Evolutionary conservation across 1,284 basidiomycete genomes (phyloP), one percentile per base, ranked within the genome.

Genomic region (Wolfiporia cocos): DNA sequence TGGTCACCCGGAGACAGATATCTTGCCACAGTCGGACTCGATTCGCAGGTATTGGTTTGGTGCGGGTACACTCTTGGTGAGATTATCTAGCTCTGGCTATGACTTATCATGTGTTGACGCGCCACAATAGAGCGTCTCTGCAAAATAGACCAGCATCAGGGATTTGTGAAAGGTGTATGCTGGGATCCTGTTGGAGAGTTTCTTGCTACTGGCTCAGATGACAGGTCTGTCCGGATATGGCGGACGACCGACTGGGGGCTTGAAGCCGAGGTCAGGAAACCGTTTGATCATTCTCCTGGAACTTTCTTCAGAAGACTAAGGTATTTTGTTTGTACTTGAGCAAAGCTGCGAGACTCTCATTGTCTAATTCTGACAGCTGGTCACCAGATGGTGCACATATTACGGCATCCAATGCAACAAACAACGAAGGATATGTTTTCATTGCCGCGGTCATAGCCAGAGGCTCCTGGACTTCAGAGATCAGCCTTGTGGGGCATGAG

Each of bases 371-470:
- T 35, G 29, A 1, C 43, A 96, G 93, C 56, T 99, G 95, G 96
- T 96, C 94, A 1, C 95, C 95, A 2, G 96, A 99, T 62, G 96
- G 96, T n/a, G 89, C 92, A 5, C 91, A 96, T 58, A 89, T 99
- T 48, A 92, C 94, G 4, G 88, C 93, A 1, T 95, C 94, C 0
- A 99, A 99, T 57, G 93, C 95, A 3, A 98, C 94, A 52, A 98
- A 96, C 61, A 88, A 88, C 54, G 82, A 85, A 49, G 93, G 93
- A 3, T 94, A 92, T 42, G 93, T 99, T 6, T 99, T 99, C 62
- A 95, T 97, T 37, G 93, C 94, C 2, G 92, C 92, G 10, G 92
- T 99, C 20, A 92, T 98, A 49, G 85, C 89, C 5, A 74, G 95
- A 23, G 82, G 84, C 37, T 74, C 80, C 5, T 96, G 92, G 92